These are phyloP conservation scores for Gracilaria domingensis DNA, from an alignment of 23 red algal species.

Conservation along the genomic window DNA sequence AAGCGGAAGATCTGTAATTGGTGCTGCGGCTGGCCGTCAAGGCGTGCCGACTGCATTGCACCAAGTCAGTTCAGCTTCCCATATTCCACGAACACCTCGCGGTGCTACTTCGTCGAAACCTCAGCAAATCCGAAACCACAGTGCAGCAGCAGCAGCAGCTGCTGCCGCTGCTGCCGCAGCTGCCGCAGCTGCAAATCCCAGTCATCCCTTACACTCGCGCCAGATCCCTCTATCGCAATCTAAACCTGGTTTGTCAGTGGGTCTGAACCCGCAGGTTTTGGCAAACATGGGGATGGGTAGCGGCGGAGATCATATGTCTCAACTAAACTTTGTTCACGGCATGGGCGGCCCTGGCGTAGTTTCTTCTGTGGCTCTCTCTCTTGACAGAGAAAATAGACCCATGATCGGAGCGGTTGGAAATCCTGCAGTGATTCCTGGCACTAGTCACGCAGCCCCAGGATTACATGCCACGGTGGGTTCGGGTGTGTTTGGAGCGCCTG, in stretches of 20 bases:
- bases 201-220: neutral
- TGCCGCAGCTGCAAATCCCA: conserved; percentile 20
- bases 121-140: neutral
- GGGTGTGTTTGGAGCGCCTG: neutral
- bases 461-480: neutral
- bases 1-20: neutral
- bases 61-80: neutral
- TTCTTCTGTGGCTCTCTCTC: neutral
- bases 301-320: conserved; percentile 22
- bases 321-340: neutral
- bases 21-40: neutral
- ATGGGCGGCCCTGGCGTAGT: neutral
- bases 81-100: neutral
- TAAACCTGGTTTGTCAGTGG: conserved; percentile 14
- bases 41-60: neutral
- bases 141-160: conserved; percentile 37
- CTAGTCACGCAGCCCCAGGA: conserved; percentile 1
- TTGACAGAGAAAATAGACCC: conserved; percentile 1
- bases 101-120: neutral
- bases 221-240: neutral
- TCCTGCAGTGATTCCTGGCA: conserved; percentile 7
- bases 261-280: conserved; percentile 13
- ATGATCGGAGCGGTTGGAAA: conserved; percentile 15
- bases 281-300: conserved; percentile 15
- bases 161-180: conserved; percentile 60